phyloP scores from a whole-genome alignment of 352 stramenopile species.

The Pythium guiyangense region DNA sequence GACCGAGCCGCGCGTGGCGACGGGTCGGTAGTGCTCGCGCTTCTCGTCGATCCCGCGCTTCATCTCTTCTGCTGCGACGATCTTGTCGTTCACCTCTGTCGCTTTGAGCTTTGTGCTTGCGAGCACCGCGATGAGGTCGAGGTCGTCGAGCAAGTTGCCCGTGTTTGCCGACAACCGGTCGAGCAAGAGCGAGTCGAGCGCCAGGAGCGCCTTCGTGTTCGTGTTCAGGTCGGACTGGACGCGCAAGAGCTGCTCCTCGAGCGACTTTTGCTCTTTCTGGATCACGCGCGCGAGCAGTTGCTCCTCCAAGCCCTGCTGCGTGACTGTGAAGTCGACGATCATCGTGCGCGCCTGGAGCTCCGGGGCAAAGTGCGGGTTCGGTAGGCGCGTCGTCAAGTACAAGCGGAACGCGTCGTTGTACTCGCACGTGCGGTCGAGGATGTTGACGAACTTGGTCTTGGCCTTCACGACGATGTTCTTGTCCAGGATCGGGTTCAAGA shows the following conservation, averaged over 20 bases:
- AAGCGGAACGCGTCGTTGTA: slow-evolving; percentile 61
- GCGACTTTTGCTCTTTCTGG: slow-evolving; percentile 85
- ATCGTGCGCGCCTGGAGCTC: slow-evolving; percentile 64
- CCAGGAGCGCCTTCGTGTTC: slow-evolving; percentile 86
- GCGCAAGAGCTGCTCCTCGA: slow-evolving; percentile 88
- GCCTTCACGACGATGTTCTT: slow-evolving; percentile 57
- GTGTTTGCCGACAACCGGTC: slow-evolving; percentile 84
- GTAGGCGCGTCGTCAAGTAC: slow-evolving; percentile 61
- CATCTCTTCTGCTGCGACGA: slow-evolving; percentile 82
- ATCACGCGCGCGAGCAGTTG: slow-evolving; percentile 90
- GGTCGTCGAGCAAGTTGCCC: slow-evolving; percentile 85
- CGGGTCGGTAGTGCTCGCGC: slow-evolving; percentile 87
- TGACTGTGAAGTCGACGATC: slow-evolving; percentile 91
- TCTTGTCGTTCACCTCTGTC: slow-evolving; percentile 89
- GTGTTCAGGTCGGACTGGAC: slow-evolving; percentile 81
- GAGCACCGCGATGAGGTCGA: slow-evolving; percentile 84
- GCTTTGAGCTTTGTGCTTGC: slow-evolving; percentile 89
- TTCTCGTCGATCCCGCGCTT: slow-evolving; percentile 89
- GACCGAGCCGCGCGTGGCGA: slow-evolving; percentile 81
- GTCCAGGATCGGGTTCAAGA: slow-evolving; percentile 60
- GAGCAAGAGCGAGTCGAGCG: slow-evolving; percentile 82
- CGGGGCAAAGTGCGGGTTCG: slow-evolving; percentile 67
- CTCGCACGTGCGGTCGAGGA: slow-evolving; percentile 66
- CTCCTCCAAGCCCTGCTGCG: slow-evolving; percentile 87
- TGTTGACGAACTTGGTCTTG: slow-evolving; percentile 62